Evolutionary conservation across 78 protist species (phyloP), one percentile per base, ranked within the genome.

Genomic region (Dictyostelium purpureum): DNA sequence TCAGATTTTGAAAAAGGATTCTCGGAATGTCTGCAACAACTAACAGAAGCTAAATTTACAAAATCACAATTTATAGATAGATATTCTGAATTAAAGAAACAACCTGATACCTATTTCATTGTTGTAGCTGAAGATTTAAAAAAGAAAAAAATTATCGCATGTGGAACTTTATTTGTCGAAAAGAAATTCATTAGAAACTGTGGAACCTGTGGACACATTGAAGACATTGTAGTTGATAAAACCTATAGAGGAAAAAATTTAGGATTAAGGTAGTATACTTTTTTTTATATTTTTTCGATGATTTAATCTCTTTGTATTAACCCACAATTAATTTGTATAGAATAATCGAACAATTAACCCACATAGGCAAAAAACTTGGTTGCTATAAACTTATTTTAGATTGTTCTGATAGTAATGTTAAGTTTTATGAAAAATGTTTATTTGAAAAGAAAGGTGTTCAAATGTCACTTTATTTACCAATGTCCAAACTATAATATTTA

Each of bases 371-470:
- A 3, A 9, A 6, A 40, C 14, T 43, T 1, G 90, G 95, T 37
- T 95, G 96, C 67, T 96, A 96, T 74, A 96, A 96, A 47, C 0
- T 75, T 18, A 95, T 96, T 31, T 79, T 96, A 59, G 97, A 90
- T 56, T 95, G 97, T 47, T 33, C 57, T 19, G 97, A 95, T 43
- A 49, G 49, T 31, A 88, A 82, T 81, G 79, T 77, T 10, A 52
- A 66, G 33, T 96, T 96, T 70, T 96, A 96, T 83, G 96, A 87
- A 31, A 90, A 76, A 37, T 77, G 74, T 24, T 96, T 96, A 9
- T 95, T 95, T 51, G 66, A 54, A 26, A 57, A 5, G 33, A 74
- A 87, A 63, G 94, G 67, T 40, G 56, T 47, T 57, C 56, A 63
- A 57, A 88, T 94, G 96, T 77, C 88, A 47, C 2, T 47, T 42